Evolutionary conservation across 2,329 filamentous ascomycete species (phyloP).

Genomic region (Cordyceps cicadae): DNA sequence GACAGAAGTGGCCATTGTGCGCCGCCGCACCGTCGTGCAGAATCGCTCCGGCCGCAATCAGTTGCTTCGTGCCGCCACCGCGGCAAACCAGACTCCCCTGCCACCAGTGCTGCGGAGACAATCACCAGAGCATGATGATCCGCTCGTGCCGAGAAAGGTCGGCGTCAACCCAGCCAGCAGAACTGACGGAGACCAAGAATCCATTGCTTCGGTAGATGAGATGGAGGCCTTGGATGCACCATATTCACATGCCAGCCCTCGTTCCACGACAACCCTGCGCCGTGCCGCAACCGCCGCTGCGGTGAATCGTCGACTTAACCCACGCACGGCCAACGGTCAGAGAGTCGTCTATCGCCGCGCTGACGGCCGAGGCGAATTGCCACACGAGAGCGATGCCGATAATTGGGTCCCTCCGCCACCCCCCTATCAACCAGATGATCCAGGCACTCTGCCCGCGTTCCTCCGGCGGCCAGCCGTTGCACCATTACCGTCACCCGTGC

Average conservation of each 20-base stretch:
- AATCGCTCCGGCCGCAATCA: slow-evolving; percentile 41
- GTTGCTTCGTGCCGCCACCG: slow-evolving; percentile 42
- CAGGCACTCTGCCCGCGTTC: slow-evolving; percentile 47
- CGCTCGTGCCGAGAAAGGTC: slow-evolving; percentile 43
- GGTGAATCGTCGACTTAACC: slow-evolving; percentile 59
- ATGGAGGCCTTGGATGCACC: slow-evolving; percentile 60
- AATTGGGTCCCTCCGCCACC: slow-evolving; percentile 84
- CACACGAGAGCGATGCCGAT: slow-evolving; percentile 80
- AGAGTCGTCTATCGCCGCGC: slow-evolving; percentile 57
- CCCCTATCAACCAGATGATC: slow-evolving; percentile 63
- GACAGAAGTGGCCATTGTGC: slow-evolving; percentile 69
- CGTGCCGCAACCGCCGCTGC: slow-evolving; percentile 71
- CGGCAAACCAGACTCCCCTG: slow-evolving; percentile 22
- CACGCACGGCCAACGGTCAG: slow-evolving; percentile 44
- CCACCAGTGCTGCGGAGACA: slow-evolving; percentile 23
- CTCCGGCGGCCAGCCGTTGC: slow-evolving; percentile 41
- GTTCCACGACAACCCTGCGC: slow-evolving; percentile 60
- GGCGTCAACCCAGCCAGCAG: slow-evolving; percentile 21
- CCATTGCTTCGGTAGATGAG: slow-evolving; percentile 40
- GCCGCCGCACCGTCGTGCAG: slow-evolving; percentile 63
- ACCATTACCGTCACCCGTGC: slow-evolving; percentile 23
- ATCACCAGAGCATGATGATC: slow-evolving; percentile 38
- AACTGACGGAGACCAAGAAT: slow-evolving; percentile 27
- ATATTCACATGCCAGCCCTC: slow-evolving; percentile 64
- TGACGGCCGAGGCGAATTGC: slow-evolving; percentile 62